phyloP scores from a whole-genome alignment of 768 basidiomycete genomes.

The Leccinum obscurum region DNA sequence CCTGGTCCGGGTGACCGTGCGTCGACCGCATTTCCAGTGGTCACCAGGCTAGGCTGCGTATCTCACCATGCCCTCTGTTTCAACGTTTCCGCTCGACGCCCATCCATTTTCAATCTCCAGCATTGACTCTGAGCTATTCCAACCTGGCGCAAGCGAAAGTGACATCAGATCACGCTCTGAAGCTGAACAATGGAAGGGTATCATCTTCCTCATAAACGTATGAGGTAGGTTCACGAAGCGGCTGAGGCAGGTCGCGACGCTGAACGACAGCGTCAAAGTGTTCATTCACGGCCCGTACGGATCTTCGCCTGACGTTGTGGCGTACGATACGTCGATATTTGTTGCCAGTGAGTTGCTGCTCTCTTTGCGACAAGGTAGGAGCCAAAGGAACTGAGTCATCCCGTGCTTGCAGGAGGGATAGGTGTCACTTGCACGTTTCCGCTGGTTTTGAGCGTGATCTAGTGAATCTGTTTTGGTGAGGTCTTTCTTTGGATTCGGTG shows the following conservation, averaged over 20 bases:
- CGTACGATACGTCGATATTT: constrained; percentile 48
- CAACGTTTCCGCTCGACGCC: constrained; percentile 46
- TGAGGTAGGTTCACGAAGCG: constrained; percentile 59
- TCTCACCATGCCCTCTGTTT: constrained; percentile 49
- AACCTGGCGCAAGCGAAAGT: not conserved
- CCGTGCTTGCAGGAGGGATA: constrained; percentile 41
- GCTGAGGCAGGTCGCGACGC: constrained; percentile 37
- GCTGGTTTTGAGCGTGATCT: constrained; percentile 42
- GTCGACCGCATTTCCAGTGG: constrained; percentile 51
- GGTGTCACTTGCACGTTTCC: constrained; percentile 50
- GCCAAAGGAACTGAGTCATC: not conserved
- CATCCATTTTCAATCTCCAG: constrained; percentile 66
- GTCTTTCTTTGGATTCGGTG: not conserved
- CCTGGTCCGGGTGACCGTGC: constrained; percentile 48
- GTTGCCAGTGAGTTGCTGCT: constrained; percentile 43
- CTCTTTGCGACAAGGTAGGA: not conserved
- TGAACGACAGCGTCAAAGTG: constrained; percentile 38
- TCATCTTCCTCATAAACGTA: constrained; percentile 62
- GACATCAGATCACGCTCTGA: not conserved
- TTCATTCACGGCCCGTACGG: constrained; percentile 66
- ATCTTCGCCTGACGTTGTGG: constrained; percentile 38
- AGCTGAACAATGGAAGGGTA: constrained; percentile 35
- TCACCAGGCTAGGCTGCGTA: constrained; percentile 55
- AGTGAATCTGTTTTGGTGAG: constrained; percentile 32
- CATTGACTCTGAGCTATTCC: constrained; percentile 30